A percentile compares a stretch with the other conserved stretches of the same genome.
phyloP scores from a whole-genome alignment of 2,329 filamentous ascomycete genomes.

The Ophiostoma perfectum region DNA sequence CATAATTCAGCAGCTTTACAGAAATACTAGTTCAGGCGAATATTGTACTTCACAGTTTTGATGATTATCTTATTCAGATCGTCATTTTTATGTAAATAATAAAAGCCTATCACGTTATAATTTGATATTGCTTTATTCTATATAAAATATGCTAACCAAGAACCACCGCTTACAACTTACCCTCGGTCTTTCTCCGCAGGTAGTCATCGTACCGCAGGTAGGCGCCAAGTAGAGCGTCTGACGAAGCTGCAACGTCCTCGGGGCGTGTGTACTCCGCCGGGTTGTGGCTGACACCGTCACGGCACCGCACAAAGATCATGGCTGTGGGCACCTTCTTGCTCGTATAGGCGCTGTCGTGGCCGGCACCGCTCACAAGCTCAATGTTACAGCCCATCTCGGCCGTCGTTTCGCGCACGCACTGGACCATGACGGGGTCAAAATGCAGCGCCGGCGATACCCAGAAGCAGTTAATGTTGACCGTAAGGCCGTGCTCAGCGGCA shows the following conservation, averaged over 20 bases:
- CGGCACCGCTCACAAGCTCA: constrained; percentile 35
- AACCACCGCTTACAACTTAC: constrained; percentile 3
- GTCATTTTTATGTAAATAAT: too few relatives aligned
- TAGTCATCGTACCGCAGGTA: constrained; percentile 26
- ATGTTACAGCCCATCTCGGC: constrained; percentile 13
- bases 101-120: too few relatives aligned
- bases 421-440: constrained; percentile 25
- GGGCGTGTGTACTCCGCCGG: constrained; percentile 57
- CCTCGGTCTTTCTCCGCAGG: constrained; percentile 18
- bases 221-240: constrained; percentile 23
- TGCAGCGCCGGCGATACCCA: constrained; percentile 24
- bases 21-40: too few relatives aligned
- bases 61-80: too few relatives aligned
- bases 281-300: constrained; percentile 58
- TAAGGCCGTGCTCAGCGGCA: constrained; percentile 19
- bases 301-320: constrained; percentile 63
- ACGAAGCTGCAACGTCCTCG: constrained; percentile 39
- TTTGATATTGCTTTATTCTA: too few relatives aligned
- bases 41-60: too few relatives aligned
- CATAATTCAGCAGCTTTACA: too few relatives aligned
- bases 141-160: background rate
- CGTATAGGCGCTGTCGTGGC: constrained; percentile 53
- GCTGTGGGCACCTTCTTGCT: constrained; percentile 56
- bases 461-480: constrained; percentile 21
- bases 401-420: constrained; percentile 23